Percentiles rank a stretch among this genome's conserved stretches.
phyloP scores from a whole-genome alignment of 176 grass and related monocot genomes.

The Pontederia crassipes region DNA sequence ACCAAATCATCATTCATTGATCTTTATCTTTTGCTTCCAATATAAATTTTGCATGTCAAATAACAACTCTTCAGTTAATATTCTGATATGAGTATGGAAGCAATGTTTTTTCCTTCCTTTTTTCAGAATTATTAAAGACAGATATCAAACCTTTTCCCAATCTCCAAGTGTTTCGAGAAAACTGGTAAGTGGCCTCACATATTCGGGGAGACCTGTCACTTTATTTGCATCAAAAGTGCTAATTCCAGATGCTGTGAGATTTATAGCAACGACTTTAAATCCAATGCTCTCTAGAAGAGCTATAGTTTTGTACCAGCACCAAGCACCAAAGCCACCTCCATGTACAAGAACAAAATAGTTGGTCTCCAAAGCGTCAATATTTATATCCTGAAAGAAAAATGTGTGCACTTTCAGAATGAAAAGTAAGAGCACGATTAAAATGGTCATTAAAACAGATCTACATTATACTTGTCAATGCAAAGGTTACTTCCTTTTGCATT shows the following conservation, averaged over 20 bases:
- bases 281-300: slow-evolving; percentile 80
- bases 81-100: too few species aligned
- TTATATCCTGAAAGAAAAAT: slow-evolving; percentile 42
- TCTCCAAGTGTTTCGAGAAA: slow-evolving; percentile 62
- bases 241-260: slow-evolving; percentile 87
- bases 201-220: slow-evolving; percentile 63
- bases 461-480: background rate
- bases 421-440: background rate
- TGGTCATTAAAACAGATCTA: background rate
- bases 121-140: background rate
- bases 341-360: slow-evolving; percentile 84
- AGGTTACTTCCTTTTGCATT: background rate
- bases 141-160: slow-evolving; percentile 54
- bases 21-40: too few species aligned
- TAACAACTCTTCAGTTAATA: too few species aligned
- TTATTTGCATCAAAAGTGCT: slow-evolving; percentile 71
- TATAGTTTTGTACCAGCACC: slow-evolving; percentile 98
- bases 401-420: slow-evolving; percentile 4
- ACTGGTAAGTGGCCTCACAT: slow-evolving; percentile 59
- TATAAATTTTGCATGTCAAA: too few species aligned
- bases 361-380: slow-evolving; percentile 64
- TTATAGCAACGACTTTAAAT: slow-evolving; percentile 86
- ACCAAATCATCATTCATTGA: too few species aligned
- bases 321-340: slow-evolving; percentile 96
- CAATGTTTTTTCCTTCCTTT: background rate